Percentiles rank a stretch among this genome's conserved stretches.
Conservation (phyloP, 129 eudicot genomes). For the Arctium lappa region DNA sequence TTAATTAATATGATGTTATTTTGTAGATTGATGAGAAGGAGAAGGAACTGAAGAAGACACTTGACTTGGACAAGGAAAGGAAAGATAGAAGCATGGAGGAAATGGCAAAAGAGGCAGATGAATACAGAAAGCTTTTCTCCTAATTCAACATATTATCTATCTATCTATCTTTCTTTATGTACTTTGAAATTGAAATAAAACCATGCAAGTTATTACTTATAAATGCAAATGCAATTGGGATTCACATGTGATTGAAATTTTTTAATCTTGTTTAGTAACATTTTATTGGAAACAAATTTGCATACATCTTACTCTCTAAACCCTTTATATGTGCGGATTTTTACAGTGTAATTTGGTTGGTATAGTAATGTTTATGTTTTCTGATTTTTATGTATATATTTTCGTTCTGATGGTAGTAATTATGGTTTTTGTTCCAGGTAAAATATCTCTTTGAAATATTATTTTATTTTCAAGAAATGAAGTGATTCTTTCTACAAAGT, state of each 20-base stretch:
- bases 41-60: constrained; percentile 75
- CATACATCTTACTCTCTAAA: no score
- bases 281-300: neutral
- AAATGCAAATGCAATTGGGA: neutral
- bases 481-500: no score
- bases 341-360: no score
- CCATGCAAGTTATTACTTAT: neutral
- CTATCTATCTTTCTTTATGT: neutral
- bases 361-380: no score
- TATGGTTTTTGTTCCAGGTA: no score
- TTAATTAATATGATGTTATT: neutral
- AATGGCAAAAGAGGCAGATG: constrained; percentile 84
- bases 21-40: constrained; percentile 83
- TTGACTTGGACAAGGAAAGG: constrained; percentile 88
- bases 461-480: no score
- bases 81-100: constrained; percentile 86
- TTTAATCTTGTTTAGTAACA: neutral
- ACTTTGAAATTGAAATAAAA: neutral
- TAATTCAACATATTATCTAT: constrained; percentile 10
- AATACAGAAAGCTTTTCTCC: constrained; percentile 57
- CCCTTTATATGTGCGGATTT: no score
- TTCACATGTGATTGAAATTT: neutral
- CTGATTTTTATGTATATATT: no score
- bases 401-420: no score
- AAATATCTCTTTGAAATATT: no score